These are phyloP conservation scores for Tetragonia tetragonoides DNA, from an alignment of 148 eudicot species.

Conservation along the genomic window DNA sequence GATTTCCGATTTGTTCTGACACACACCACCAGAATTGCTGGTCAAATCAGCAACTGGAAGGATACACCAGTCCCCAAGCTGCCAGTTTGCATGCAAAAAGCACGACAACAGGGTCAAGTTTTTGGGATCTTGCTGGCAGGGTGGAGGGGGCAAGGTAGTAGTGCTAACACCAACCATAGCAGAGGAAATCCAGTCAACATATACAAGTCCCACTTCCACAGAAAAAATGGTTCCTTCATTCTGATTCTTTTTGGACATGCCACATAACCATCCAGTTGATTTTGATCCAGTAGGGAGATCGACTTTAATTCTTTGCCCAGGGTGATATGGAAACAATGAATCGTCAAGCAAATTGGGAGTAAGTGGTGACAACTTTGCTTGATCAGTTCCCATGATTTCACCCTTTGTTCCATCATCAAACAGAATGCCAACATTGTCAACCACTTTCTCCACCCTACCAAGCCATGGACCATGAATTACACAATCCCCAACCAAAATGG, in stretches of 20 bases:
- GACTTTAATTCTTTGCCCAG: conserved; percentile 76
- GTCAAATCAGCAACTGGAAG: conserved; percentile 28
- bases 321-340: conserved; percentile 71
- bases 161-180: conserved; percentile 34
- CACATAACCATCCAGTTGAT: conserved; percentile 73
- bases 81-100: conserved; percentile 78
- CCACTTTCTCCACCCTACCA: conserved; percentile 72
- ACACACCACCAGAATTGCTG: conserved; percentile 8
- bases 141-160: conserved; percentile 45
- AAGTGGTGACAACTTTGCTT: conserved; percentile 51
- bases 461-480: conserved; percentile 79
- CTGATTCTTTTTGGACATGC: conserved; percentile 45
- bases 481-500: conserved; percentile 64
- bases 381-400: conserved; percentile 49
- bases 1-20: conserved; percentile 25
- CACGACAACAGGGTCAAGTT: conserved; percentile 56
- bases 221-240: conserved; percentile 66
- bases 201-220: conserved; percentile 67
- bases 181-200: conserved; percentile 77
- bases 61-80: conserved; percentile 90
- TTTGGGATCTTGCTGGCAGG: conserved; percentile 46
- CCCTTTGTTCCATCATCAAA: conserved; percentile 83
- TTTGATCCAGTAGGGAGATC: conserved; percentile 41
- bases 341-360: conserved; percentile 73
- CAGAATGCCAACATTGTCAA: conserved; percentile 54